Conservation (phyloP, 176 grass and related monocot species). For the Saccharum spontaneum region DNA sequence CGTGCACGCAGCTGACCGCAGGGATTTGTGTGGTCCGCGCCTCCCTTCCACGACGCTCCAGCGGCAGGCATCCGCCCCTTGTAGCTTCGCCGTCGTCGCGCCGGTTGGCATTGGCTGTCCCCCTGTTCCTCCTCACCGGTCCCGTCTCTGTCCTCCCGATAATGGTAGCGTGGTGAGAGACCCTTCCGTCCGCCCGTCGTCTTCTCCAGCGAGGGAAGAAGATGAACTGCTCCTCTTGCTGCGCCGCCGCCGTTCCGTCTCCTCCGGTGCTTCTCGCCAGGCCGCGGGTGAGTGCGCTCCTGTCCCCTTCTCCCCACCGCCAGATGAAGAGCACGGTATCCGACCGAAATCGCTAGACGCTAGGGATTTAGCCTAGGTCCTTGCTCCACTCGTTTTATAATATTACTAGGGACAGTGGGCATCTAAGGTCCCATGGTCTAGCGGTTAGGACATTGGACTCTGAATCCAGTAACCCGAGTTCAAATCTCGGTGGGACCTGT, state of each 20-base stretch:
- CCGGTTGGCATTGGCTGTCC: neutral
- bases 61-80: conserved; percentile 15
- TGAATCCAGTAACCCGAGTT: conserved; percentile 92
- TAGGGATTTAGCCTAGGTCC: neutral
- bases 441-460: conserved; percentile 89
- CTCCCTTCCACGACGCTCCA: neutral
- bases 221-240: conserved; percentile 36
- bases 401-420: accelerated
- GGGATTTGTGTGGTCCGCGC: conserved; percentile 29
- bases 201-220: neutral
- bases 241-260: conserved; percentile 20
- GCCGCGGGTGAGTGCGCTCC: conserved; percentile 25
- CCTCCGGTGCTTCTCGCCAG: conserved; percentile 32
- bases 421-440: conserved; percentile 59
- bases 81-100: neutral
- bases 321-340: neutral
- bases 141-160: neutral
- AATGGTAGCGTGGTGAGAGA: neutral
- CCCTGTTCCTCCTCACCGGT: neutral
- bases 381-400: accelerated
- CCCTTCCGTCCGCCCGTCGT: neutral
- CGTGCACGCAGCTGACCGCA: neutral
- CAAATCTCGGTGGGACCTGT: conserved; percentile 69
- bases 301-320: neutral
- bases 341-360: no score